Evolutionary conservation across 2,329 filamentous ascomycete genomes (phyloP), one percentile per base, ranked within the genome.

Genomic region (Cryphonectria carpinicola): DNA sequence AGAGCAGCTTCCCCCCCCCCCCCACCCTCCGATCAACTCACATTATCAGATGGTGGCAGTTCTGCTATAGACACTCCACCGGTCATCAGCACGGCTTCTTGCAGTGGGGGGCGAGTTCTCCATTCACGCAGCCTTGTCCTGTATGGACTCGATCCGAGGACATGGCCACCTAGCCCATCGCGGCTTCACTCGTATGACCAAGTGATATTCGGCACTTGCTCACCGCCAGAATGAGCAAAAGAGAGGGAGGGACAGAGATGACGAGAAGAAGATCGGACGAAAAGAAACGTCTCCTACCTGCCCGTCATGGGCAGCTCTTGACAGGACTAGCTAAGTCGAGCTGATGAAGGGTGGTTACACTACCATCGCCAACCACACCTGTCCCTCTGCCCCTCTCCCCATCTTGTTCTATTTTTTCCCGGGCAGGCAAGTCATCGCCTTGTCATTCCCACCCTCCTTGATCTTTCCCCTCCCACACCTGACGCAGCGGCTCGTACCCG

Each of bases 401-500:
- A n/a, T 14, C 52, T n/a, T n/a, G 3, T 4, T n/a, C 52, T 52
- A 19, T 54, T n/a, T 32, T 32, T 17, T 25, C 5, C 54, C 54
- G 32, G 54, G 54, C 54, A 58, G 28, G 14, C 25, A 58, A 32
- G 28, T 17, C 25, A 58, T 8, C 28, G 54, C 25, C 54, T 32
- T 17, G 25, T 28, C 17, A 70, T 35, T 8, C 13, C 35, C 19
- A 5, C 32, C 32, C 32, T 35, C 32, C 58, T 32, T 60, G 43
- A 19, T 46, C 17, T 19, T 1, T 46, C 43, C 43, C 54, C 28
- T 14, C 17, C 56, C 56, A 37, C 58, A 61, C 58, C 58, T 61
- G 17, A 39, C 13, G 22, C 58, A 61, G 35, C 58, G 58, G 58
- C 35, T 61, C 58, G 58, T 35, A 61, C 11, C 58, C 58, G 58